Conservation (phyloP, 306 rosid species). For the Leucaena leucocephala region DNA sequence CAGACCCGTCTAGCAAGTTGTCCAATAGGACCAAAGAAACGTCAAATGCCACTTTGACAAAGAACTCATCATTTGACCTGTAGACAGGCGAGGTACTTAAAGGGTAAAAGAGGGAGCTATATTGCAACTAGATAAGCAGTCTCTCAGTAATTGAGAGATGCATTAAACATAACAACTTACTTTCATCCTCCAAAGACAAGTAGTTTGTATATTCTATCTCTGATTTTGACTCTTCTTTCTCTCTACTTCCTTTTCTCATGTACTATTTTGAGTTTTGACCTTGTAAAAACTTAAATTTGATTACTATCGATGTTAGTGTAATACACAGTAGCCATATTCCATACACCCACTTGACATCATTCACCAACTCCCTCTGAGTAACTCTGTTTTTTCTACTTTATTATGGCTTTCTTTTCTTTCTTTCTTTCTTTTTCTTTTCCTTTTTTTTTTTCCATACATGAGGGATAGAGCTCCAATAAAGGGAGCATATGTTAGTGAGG, state of each 20-base stretch:
- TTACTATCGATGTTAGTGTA: slow-evolving; percentile 36
- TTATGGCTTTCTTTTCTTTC: slow-evolving; percentile 3
- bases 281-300: slow-evolving; percentile 38
- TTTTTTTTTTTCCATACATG: neutral
- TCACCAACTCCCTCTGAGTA: slow-evolving; percentile 47
- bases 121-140: slow-evolving; percentile 29
- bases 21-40: slow-evolving; percentile 57
- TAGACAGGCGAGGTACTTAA: slow-evolving; percentile 32
- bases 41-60: slow-evolving; percentile 49
- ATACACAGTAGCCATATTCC: slow-evolving; percentile 33
- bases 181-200: slow-evolving; percentile 40
- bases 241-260: slow-evolving; percentile 10
- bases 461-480: slow-evolving; percentile 42
- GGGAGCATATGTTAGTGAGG: slow-evolving; percentile 43
- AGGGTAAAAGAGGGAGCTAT: slow-evolving; percentile 32
- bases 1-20: slow-evolving; percentile 70
- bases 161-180: slow-evolving; percentile 37
- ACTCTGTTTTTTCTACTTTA: slow-evolving; percentile 34
- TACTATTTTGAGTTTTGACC: slow-evolving; percentile 34
- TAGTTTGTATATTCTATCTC: slow-evolving; percentile 54
- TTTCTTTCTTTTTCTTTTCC: neutral
- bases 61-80: slow-evolving; percentile 48
- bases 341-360: slow-evolving; percentile 45
- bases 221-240: slow-evolving; percentile 28
- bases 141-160: slow-evolving; percentile 42